Base-by-base conservation (phyloP, 148 eudicot species). In the Vaccinium corymbosum region DNA sequence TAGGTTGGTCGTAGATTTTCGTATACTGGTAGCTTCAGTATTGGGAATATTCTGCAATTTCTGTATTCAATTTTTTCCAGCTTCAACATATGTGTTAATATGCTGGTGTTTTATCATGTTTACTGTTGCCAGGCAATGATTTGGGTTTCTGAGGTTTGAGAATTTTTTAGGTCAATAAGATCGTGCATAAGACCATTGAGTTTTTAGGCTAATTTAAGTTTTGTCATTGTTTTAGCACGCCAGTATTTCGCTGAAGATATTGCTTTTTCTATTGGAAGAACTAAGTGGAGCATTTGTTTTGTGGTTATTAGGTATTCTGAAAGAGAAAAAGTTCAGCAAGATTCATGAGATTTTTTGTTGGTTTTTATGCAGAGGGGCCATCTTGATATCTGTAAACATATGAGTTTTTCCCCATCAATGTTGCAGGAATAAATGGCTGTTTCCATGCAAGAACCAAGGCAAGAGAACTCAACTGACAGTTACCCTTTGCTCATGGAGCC, bases 401-500 rank as follows among this genome's bases (percentile, higher is more conserved):
- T 72, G 42, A 80, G 46, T 75, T 76, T 80, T 79, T 10, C 32
- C 29, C 46, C 25, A 10, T 53, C 62, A 12, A 79, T 82, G 76
- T 62, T 62, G 49, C 71, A 29, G 82, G 76, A 35, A 42, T 76
- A 11, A 64, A 93, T 92, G 94, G 90, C 88, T 82, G 91, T 89
- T 82, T 81, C 91, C 72, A 81, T 90, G 68, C 72, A 87, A 80
- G 93, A 87, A 82, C 81, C 92, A 59, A 86, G 84, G 81, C 89
- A 82, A 62, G 93, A 85, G 84, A 85, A 81, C 79, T 85, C 83
- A 64, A 89, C 90, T 72, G 97, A 94, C 82, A 87, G 89, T 51
- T 91, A 84, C 78, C 95, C 95, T 50, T 89, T 94, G 89, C 94
- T 94, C 17, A 87, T 83, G 89, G 95, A 91, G 87, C 88, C 84